Evolutionary conservation across 306 rosid species (phyloP).

Genomic region (Elaeagnus macrophylla): DNA sequence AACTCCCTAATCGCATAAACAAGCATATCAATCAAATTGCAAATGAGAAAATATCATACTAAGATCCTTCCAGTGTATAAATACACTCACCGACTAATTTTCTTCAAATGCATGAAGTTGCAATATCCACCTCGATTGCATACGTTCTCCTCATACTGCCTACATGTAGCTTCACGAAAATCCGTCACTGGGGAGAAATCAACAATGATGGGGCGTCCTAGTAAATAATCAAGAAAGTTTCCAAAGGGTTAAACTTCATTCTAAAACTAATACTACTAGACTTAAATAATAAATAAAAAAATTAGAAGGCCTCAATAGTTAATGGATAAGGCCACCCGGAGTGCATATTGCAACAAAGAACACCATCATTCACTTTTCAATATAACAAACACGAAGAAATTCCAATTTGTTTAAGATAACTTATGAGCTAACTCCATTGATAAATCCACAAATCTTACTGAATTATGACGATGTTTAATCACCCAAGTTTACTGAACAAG

Average conservation of each 20-base stretch:
- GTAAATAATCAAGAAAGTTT: background rate
- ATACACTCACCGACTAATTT: constrained; percentile 65
- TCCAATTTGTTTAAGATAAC: too few relatives aligned
- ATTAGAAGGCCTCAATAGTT: too few relatives aligned
- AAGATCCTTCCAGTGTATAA: background rate
- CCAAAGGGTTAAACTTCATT: constrained; percentile 16
- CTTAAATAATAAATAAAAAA: too few relatives aligned
- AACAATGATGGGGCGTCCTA: constrained; percentile 91
- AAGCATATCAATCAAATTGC: background rate
- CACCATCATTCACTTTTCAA: too few relatives aligned
- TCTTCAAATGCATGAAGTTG: constrained; percentile 95
- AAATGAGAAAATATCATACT: background rate
- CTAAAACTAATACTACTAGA: background rate
- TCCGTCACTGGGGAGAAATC: constrained; percentile 98
- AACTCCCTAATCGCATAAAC: constrained; percentile 49
- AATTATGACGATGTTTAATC: too few relatives aligned
- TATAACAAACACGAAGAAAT: too few relatives aligned
- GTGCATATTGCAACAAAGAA: too few relatives aligned
- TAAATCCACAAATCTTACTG: too few relatives aligned
- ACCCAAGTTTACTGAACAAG: too few relatives aligned
- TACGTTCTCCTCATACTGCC: constrained; percentile 97
- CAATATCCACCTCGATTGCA: constrained; percentile 98
- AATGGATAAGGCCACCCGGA: too few relatives aligned
- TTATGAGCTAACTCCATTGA: too few relatives aligned
- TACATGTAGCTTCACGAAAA: constrained; percentile 98